Percentiles rank a stretch among this genome's conserved stretches.
Evolutionary conservation across 78 protist genomes (phyloP).

Genomic region (Chrysochromulina parva): DNA sequence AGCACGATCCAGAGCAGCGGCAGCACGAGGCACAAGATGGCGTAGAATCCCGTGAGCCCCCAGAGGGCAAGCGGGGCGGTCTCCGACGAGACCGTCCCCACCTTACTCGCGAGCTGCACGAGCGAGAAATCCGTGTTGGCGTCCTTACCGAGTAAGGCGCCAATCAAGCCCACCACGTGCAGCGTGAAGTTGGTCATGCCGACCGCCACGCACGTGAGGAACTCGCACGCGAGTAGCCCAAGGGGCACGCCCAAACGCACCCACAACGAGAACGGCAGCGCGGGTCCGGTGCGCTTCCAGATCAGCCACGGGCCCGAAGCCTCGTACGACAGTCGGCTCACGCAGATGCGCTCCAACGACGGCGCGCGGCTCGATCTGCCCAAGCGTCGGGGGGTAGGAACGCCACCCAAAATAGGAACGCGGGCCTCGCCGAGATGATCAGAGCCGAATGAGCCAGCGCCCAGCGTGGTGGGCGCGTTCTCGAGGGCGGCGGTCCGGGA

Average conservation of each 20-base stretch:
- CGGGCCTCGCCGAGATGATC: no score
- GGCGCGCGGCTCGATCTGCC: neutral
- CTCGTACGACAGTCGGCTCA: neutral
- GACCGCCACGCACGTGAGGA: neutral
- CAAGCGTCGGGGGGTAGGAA: neutral
- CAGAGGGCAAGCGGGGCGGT: neutral
- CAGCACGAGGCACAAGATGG: neutral
- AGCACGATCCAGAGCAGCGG: constrained; percentile 24
- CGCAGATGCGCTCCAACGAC: neutral
- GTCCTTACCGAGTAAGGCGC: neutral
- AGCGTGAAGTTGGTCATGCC: neutral
- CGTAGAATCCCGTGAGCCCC: constrained; percentile 17
- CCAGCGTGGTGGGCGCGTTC: no score
- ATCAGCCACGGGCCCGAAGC: neutral
- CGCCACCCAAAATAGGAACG: neutral
- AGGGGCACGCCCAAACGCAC: neutral
- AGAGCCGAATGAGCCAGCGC: no score
- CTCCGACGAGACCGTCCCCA: neutral
- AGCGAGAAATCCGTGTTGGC: neutral
- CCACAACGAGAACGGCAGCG: neutral
- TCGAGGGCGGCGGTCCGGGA: no score
- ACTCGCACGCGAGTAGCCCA: neutral
- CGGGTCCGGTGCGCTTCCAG: neutral
- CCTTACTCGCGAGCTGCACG: neutral
- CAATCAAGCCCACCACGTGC: neutral